Conservation (phyloP, 768 basidiomycete species). For the Boletus barrowsii region DNA sequence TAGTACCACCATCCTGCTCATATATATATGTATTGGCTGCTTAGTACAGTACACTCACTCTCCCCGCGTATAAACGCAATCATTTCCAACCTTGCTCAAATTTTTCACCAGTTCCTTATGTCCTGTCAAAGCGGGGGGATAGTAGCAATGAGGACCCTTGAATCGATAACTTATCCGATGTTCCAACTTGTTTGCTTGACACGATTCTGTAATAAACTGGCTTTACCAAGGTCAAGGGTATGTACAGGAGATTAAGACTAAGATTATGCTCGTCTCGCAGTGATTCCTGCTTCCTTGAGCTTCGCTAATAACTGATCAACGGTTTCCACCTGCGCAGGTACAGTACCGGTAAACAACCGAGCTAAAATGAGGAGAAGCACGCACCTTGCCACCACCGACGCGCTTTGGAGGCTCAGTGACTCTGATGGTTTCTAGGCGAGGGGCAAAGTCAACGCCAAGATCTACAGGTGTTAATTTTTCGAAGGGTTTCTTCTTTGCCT, state of each 20-base stretch:
- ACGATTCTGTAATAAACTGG: neutral
- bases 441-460: constrained; percentile 80
- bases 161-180: constrained; percentile 18
- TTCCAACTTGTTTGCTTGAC: neutral
- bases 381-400: constrained; percentile 85
- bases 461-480: constrained; percentile 79
- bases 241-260: neutral
- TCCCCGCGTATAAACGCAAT: constrained; percentile 14
- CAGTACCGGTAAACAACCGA: neutral
- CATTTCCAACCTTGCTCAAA: constrained; percentile 1
- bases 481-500: constrained; percentile 98
- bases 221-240: constrained; percentile 1
- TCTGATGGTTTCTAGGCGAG: constrained; percentile 80
- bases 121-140: constrained; percentile 5
- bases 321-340: constrained; percentile 53
- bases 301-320: constrained; percentile 89
- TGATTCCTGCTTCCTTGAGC: constrained; percentile 81
- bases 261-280: constrained; percentile 25
- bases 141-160: constrained; percentile 9
- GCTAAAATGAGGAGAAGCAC: constrained; percentile 9
- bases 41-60: constrained; percentile 14
- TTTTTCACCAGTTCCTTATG: constrained; percentile 11
- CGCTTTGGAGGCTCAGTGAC: constrained; percentile 89
- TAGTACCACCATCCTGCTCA: constrained; percentile 14
- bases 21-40: constrained; percentile 27